Percentiles rank a stretch among this genome's conserved stretches.
phyloP scores from a whole-genome alignment of 805 yeast genomes.

The Saturnispora galanensis region DNA sequence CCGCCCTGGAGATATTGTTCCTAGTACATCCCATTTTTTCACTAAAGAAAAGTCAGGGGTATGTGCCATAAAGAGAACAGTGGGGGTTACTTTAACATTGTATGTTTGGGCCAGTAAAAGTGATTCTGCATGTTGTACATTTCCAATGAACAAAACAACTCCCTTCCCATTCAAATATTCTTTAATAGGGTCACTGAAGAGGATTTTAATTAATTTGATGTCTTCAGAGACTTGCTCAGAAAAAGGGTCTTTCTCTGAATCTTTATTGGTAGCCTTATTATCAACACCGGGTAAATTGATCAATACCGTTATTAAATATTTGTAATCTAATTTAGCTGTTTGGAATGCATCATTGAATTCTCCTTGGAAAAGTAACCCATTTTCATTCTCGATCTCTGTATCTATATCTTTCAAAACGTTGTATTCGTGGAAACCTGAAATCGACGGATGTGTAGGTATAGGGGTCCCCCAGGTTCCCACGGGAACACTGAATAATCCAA shows the following conservation, averaged over 20 bases:
- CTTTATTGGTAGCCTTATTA: conserved; percentile 11
- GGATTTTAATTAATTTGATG: too few species aligned
- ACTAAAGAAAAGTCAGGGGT: neutral
- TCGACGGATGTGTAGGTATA: conserved; percentile 26
- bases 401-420: conserved; percentile 16
- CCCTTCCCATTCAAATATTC: conserved; percentile 32
- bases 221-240: too few species aligned
- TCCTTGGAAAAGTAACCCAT: conserved; percentile 19
- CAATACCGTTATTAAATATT: conserved; percentile 46
- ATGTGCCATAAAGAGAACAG: conserved; percentile 41
- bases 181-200: too few species aligned
- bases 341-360: conserved; percentile 36
- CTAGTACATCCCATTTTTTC: neutral
- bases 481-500: conserved; percentile 25
- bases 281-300: conserved; percentile 36
- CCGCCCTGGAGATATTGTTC: neutral
- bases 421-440: conserved; percentile 23
- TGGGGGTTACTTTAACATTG: conserved; percentile 46
- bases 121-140: conserved; percentile 53
- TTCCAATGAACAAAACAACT: conserved; percentile 53
- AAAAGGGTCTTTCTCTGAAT: too few species aligned
- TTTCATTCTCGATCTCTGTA: conserved; percentile 17
- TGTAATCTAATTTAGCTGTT: conserved; percentile 30
- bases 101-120: conserved; percentile 53
- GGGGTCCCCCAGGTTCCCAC: too few species aligned